Base-by-base conservation (phyloP, 352 stramenopile species). In the Phytophthora europaea region DNA sequence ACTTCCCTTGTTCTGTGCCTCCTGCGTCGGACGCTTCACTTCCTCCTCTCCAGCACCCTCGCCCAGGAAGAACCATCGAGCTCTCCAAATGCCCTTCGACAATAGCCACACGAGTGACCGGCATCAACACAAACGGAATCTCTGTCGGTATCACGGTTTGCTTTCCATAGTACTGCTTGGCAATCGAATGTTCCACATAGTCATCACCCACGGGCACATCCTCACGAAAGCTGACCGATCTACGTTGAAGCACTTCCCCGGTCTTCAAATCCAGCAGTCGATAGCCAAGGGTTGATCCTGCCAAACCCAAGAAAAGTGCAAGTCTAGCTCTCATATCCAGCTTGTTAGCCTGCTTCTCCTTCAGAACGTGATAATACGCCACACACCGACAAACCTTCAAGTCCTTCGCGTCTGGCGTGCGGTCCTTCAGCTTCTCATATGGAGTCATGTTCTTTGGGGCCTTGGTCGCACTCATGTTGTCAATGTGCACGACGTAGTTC, bases 141-240 rank as follows among this genome's bases (percentile, higher is more conserved):
- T 56, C 28, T 2, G 26, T 51, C 28, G 62, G 52, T 12, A 57
- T 2, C 16, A 1, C 23, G n/a, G 12, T 38, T 26, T 28, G 26
- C 10, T 62, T 62, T 7, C 31, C 54, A 43, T 33, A 52, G 16
- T 64, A 70, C 15, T 20, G 63, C 0, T 23, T 55, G 2, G 9
- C 53, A 4, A 70, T 70, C 28, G 1, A 9, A 13, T 9, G 9
- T 13, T 40, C 8, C 34, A 70, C 38, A 20, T 70, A 64, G 8
- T 62, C n/a, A 3, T 31, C 43, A 6, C 33, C 63, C 10, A 64
- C 54, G 0, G 43, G 33, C 3, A 70, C 33, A 38, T 70, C 53
- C 16, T 70, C 63, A 15, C 63, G 53, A 28, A 70, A 70, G 16
- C 1, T 9, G 22, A 70, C 63, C 5, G 40, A 55, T 59, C 63